Evolutionary conservation across 1,284 basidiomycete genomes (phyloP), one percentile per base, ranked within the genome.

Genomic region (Ceratobasidium sp.): DNA sequence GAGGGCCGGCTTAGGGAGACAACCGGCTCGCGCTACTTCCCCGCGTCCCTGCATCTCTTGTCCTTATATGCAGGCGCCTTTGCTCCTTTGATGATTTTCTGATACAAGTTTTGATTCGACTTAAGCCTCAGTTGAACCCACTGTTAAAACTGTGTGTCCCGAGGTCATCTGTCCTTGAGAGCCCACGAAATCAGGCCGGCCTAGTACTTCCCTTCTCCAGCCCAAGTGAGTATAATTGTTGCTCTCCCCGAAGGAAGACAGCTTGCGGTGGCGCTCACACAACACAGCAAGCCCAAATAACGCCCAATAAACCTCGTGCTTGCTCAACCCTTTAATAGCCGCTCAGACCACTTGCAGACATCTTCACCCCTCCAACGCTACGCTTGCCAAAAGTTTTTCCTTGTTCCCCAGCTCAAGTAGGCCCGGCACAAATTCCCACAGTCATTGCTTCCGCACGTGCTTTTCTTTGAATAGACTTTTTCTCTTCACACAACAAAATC

Each of bases 311-410:
- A 41, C 33, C 54, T 25, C 54, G 54, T 19, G 54, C 54, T 16
- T 16, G 8, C 33, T 36, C 42, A 56, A 42, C 53, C 52, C 50
- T 53, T 67, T 36, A 36, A 56, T 67, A 67, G 62, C 59, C 50
- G 60, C 49, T 36, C 33, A 5, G 47, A 25, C 42, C 53, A 67
- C 62, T 56, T 52, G 42, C 44, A 52, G 23, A 66, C 39, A 44
- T 54, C 50, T 47, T 46, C 62, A 56, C 59, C 62, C 52, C 44
- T 46, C 42, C 42, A 46, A 21, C 19, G 33, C 33, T 36, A 36
- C 42, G 6, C 42, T 21, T 46, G 42, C 42, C 42, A 46, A 46
- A 46, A 21, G 33, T 36, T 36, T n/a, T 21, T 46, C 42, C 42
- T 46, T 46, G 42, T 46, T 46, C 42, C 19, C 42, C 19, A 36